These are phyloP conservation scores for Malus asiatica DNA, from an alignment of 306 rosid species.

Conservation along the genomic window DNA sequence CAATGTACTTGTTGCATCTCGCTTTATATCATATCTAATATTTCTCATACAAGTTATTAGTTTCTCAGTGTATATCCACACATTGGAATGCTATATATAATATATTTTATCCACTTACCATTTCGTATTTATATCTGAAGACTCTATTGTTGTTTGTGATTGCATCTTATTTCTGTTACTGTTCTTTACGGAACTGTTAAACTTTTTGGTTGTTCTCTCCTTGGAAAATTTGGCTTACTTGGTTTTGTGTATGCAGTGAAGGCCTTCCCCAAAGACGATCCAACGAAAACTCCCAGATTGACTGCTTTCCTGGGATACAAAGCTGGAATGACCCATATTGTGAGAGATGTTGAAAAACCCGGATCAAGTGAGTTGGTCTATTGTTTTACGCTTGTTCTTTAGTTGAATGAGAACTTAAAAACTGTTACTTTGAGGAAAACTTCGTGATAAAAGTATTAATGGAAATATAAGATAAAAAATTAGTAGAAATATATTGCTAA, in stretches of 20 bases:
- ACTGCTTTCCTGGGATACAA: slow-evolving; percentile 79
- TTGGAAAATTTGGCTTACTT: neutral
- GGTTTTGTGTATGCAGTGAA: slow-evolving; percentile 41
- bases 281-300: slow-evolving; percentile 48
- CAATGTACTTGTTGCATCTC: too few relatives aligned
- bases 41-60: neutral
- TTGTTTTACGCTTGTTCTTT: neutral
- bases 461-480: neutral
- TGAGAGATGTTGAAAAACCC: slow-evolving; percentile 79
- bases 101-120: neutral
- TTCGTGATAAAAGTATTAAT: neutral
- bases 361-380: slow-evolving; percentile 60
- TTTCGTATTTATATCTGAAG: too few relatives aligned
- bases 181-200: neutral
- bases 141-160: neutral
- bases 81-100: neutral
- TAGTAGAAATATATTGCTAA: neutral
- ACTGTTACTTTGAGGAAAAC: neutral
- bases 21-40: too few relatives aligned
- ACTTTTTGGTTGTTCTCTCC: neutral
- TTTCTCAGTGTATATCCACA: neutral
- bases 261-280: slow-evolving; percentile 67
- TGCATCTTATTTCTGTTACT: neutral
- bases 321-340: slow-evolving; percentile 86
- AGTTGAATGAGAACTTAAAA: neutral